Evolutionary conservation across 495 filamentous ascomycete species (phyloP).

Genomic region (Friedmanniomyces endolithicus): DNA sequence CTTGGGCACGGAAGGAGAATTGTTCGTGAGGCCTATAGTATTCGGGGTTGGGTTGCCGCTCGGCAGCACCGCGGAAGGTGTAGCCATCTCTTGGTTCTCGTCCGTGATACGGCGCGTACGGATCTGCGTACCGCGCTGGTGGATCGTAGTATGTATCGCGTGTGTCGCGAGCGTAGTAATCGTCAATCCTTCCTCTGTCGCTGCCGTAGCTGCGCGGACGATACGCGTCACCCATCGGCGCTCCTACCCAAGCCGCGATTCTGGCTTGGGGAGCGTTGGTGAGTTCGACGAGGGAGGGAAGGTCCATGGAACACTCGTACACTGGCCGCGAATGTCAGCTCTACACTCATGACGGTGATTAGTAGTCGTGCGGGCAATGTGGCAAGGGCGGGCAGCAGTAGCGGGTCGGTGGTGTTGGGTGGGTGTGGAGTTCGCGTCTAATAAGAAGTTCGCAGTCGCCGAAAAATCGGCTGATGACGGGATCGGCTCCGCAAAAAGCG

Average conservation of each 20-base stretch:
- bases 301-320: neutral
- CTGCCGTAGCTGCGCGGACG: neutral
- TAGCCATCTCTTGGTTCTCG: conserved; percentile 9
- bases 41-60: neutral
- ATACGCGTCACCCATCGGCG: neutral
- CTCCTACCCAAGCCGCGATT: too few species aligned
- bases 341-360: neutral
- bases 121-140: neutral
- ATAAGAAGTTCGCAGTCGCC: too few species aligned
- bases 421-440: neutral
- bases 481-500: too few species aligned
- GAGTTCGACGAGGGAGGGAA: neutral
- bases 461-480: too few species aligned
- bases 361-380: neutral
- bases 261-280: neutral
- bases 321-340: neutral
- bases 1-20: conserved; percentile 12
- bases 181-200: neutral
- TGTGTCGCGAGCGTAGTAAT: neutral
- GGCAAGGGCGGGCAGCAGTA: neutral
- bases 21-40: neutral
- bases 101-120: neutral
- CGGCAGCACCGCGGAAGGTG: conserved; percentile 13
- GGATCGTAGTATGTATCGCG: neutral
- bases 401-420: neutral